Percentiles rank a stretch among this genome's conserved stretches.
These are phyloP conservation scores for Amaranthus palmeri DNA, from an alignment of 148 eudicot genomes.

Conservation along the genomic window DNA sequence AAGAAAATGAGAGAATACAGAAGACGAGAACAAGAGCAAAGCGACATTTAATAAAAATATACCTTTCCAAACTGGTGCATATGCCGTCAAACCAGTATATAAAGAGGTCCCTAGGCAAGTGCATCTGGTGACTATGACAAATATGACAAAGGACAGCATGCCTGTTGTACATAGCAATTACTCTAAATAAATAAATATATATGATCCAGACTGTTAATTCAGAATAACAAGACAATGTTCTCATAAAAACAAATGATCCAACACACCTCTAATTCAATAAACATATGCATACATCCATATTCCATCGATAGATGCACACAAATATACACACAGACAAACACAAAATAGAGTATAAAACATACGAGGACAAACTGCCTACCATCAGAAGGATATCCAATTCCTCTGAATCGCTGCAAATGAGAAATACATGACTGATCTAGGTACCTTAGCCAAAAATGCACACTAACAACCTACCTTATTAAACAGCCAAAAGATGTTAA, in stretches of 20 bases:
- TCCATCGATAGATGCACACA: not conserved
- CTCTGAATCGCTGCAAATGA: not conserved
- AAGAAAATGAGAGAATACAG: not conserved
- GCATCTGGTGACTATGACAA: conserved; percentile 41
- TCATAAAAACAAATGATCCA: not conserved
- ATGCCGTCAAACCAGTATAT: conserved; percentile 82
- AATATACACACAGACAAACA: no score
- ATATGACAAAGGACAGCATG: conserved; percentile 74
- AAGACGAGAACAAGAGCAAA: not conserved
- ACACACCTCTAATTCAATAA: no score
- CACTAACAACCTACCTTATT: not conserved
- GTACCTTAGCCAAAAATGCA: not conserved
- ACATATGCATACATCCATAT: not conserved
- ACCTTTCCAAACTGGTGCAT: conserved; percentile 75
- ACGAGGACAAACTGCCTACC: no score
- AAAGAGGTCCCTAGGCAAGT: conserved; percentile 55
- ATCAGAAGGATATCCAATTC: not conserved
- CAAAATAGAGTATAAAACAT: no score
- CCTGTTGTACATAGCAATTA: conserved; percentile 43
- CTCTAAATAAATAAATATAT: not conserved
- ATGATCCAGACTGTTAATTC: conserved; percentile 3
- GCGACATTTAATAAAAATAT: conserved; percentile 13
- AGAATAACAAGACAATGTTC: not conserved
- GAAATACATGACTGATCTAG: not conserved
- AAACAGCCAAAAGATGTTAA: not conserved